Percentiles rank a stretch among this genome's conserved stretches.
phyloP scores from a whole-genome alignment of 2,329 filamentous ascomycete species.

The Lecanosticta acicola region DNA sequence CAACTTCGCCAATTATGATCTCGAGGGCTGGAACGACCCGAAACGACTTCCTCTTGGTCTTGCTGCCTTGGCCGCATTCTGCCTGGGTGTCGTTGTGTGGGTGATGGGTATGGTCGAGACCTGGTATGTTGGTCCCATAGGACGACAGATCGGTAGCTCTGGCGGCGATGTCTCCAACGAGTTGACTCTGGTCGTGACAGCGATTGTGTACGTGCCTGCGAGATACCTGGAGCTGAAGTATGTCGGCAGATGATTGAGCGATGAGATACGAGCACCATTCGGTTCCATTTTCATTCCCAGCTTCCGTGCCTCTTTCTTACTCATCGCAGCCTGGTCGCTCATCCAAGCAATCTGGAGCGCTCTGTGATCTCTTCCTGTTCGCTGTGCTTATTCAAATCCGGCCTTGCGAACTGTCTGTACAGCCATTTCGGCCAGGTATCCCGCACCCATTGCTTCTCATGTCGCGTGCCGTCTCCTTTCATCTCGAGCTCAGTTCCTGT shows the following conservation, averaged over 20 bases:
- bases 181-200: conserved; percentile 47
- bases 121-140: conserved; percentile 50
- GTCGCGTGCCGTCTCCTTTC: conserved; percentile 24
- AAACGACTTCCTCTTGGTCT: conserved; percentile 39
- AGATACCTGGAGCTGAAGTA: conserved; percentile 47
- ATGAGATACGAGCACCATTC: not conserved
- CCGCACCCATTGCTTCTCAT: conserved; percentile 22
- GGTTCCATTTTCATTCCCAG: no score
- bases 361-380: conserved; percentile 36
- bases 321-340: not conserved
- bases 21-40: conserved; percentile 44
- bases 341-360: conserved; percentile 29
- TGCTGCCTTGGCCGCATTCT: conserved; percentile 37
- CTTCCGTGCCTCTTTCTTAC: not conserved
- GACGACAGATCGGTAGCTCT: conserved; percentile 49
- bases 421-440: conserved; percentile 13
- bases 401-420: conserved; percentile 6
- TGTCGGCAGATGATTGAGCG: conserved; percentile 32
- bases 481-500: conserved; percentile 29
- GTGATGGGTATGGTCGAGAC: conserved; percentile 50
- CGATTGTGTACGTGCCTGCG: conserved; percentile 44
- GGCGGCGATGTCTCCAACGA: conserved; percentile 54
- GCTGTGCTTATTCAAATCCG: conserved; percentile 24
- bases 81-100: conserved; percentile 40
- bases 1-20: conserved; percentile 39